Percentiles rank a stretch among this genome's conserved stretches.
Conservation (phyloP, 1,284 basidiomycete genomes). For the Albatrellus sp. region DNA sequence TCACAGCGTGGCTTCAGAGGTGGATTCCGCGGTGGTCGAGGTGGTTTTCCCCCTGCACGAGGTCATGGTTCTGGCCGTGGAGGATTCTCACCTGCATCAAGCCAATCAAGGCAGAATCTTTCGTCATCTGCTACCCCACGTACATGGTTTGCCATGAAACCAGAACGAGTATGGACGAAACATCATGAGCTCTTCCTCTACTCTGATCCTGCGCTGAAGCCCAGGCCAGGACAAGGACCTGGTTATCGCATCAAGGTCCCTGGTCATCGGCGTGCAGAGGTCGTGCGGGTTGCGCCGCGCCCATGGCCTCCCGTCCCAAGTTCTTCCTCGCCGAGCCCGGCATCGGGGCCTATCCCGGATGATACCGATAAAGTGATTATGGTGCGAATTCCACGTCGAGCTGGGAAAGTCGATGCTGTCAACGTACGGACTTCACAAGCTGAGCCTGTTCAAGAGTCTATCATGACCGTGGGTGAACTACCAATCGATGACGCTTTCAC, state of each 20-base stretch:
- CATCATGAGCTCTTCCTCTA: conserved; percentile 63
- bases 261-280: conserved; percentile 22
- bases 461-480: conserved; percentile 22
- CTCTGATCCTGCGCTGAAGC: conserved; percentile 43
- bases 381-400: conserved; percentile 33
- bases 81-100: conserved; percentile 13
- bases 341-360: conserved; percentile 1
- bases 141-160: conserved; percentile 60
- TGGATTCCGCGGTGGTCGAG: conserved; percentile 33
- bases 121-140: conserved; percentile 28
- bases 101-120: conserved; percentile 17
- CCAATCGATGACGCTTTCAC: conserved; percentile 10
- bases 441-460: conserved; percentile 14
- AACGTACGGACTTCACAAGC: conserved; percentile 6
- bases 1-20: conserved; percentile 16
- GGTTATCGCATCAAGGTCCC: conserved; percentile 51
- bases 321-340: conserved; percentile 1
- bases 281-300: conserved; percentile 18
- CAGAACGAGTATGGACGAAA: conserved; percentile 69
- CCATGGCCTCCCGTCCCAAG: conserved; percentile 5
- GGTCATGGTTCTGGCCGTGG: conserved; percentile 10
- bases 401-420: conserved; percentile 14
- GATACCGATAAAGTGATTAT: conserved; percentile 4
- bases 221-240: conserved; percentile 38
- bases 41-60: conserved; percentile 26